These are phyloP conservation scores for Camellia sinensis DNA, from an alignment of 148 eudicot genomes.

Conservation along the genomic window DNA sequence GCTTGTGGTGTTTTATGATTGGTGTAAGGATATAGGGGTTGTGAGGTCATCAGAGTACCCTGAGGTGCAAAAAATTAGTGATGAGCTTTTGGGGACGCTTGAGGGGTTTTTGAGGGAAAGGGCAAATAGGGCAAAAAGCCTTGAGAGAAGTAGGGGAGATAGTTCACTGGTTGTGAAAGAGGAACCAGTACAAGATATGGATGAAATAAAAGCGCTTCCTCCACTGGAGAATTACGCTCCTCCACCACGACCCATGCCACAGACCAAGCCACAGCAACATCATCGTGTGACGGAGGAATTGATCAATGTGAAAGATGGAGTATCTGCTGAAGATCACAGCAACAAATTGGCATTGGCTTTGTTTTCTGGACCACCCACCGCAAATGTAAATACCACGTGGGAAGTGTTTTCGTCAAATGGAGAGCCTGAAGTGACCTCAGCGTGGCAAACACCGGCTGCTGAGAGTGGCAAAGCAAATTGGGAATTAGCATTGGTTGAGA, in stretches of 20 bases:
- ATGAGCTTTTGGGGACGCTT: conserved; percentile 40
- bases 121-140: conserved; percentile 23
- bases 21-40: conserved; percentile 55
- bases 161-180: conserved; percentile 8
- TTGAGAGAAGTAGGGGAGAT: conserved; percentile 15
- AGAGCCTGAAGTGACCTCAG: conserved; percentile 60
- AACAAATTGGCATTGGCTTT: conserved; percentile 71
- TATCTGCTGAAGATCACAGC: conserved; percentile 62
- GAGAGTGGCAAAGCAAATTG: conserved; percentile 79
- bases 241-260: conserved; percentile 47
- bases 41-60: conserved; percentile 51
- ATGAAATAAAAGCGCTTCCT: conserved; percentile 68
- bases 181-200: conserved; percentile 35
- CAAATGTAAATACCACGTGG: conserved; percentile 52
- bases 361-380: conserved; percentile 51
- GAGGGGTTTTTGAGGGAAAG: conserved; percentile 47
- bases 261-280: conserved; percentile 37
- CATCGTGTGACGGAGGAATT: conserved; percentile 45
- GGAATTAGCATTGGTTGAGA: conserved; percentile 78
- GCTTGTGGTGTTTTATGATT: conserved; percentile 42
- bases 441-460: conserved; percentile 79
- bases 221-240: conserved; percentile 27
- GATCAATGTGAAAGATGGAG: conserved; percentile 60
- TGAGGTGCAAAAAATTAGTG: conserved; percentile 45
- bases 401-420: conserved; percentile 57